Conservation (phyloP, 257 asterid species). For the Coffea eugenioides region DNA sequence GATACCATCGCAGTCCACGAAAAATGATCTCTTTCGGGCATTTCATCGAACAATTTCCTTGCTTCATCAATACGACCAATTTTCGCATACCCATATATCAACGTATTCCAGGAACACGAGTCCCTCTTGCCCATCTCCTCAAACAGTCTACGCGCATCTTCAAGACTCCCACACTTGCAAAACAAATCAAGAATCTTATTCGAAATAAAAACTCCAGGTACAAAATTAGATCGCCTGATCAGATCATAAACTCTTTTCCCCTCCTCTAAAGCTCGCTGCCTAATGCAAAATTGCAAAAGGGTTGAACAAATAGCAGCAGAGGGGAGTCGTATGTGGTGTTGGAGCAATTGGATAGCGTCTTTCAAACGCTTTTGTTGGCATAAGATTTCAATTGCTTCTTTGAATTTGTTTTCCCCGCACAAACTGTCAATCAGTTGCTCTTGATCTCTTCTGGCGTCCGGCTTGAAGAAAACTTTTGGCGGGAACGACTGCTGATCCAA, state of each 20-base stretch:
- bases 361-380: conserved; percentile 59
- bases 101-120: conserved; percentile 69
- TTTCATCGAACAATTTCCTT: conserved; percentile 57
- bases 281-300: conserved; percentile 50
- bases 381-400: conserved; percentile 35
- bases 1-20: conserved; percentile 85
- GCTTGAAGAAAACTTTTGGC: neutral
- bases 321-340: conserved; percentile 28
- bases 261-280: conserved; percentile 55
- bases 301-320: conserved; percentile 37
- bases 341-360: conserved; percentile 48
- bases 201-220: conserved; percentile 50
- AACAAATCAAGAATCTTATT: conserved; percentile 61
- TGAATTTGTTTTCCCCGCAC: conserved; percentile 20
- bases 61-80: conserved; percentile 51
- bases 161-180: conserved; percentile 57
- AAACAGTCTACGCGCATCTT: conserved; percentile 48
- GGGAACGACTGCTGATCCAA: conserved; percentile 10
- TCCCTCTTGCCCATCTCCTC: conserved; percentile 64
- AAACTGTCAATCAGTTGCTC: conserved; percentile 16
- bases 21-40: conserved; percentile 66
- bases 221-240: conserved; percentile 38
- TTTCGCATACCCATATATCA: conserved; percentile 65
- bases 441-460: conserved; percentile 7
- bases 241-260: conserved; percentile 49